A percentile compares a stretch with the other conserved stretches of the same genome.
Evolutionary conservation across 208 protist species (phyloP).

Genomic region (Naegleria fowleri): DNA sequence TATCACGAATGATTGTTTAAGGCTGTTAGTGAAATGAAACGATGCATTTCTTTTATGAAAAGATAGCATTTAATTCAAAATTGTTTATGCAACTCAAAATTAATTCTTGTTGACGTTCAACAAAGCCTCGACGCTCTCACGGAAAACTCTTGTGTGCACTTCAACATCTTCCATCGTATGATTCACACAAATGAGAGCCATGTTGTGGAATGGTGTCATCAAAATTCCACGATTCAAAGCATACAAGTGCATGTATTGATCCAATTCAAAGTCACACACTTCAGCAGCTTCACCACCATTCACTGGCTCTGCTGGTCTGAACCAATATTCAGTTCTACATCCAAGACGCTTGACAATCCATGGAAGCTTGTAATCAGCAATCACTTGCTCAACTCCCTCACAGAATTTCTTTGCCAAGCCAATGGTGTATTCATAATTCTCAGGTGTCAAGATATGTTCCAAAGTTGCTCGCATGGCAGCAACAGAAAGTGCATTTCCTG

Average conservation of each 20-base stretch:
- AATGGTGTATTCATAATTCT: conserved; percentile 23
- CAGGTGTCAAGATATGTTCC: conserved; percentile 35
- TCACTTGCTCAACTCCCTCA: conserved; percentile 44
- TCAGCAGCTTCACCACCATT: conserved; percentile 42
- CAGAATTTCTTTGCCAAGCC: conserved; percentile 39
- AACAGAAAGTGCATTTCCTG: conserved; percentile 50
- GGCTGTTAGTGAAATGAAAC: no score
- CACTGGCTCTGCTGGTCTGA: conserved; percentile 37
- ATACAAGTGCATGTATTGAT: conserved; percentile 40
- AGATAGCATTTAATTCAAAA: background rate
- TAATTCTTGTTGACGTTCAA: background rate
- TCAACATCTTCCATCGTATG: conserved; percentile 48
- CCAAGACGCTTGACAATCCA: conserved; percentile 42
- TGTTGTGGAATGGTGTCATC: conserved; percentile 46
- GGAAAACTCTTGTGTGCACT: conserved; percentile 37
- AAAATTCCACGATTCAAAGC: conserved; percentile 49
- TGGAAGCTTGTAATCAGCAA: conserved; percentile 34
- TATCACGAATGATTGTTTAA: no score
- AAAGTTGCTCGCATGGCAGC: conserved; percentile 45
- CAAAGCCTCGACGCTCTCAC: conserved; percentile 38
- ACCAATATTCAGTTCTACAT: conserved; percentile 49
- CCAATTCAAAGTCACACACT: conserved; percentile 46
- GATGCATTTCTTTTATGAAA: no score
- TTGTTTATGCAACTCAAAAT: background rate
- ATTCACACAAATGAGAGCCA: conserved; percentile 42